Evolutionary conservation across 148 eudicot species (phyloP).

Genomic region (Salicornia ramosissima): DNA sequence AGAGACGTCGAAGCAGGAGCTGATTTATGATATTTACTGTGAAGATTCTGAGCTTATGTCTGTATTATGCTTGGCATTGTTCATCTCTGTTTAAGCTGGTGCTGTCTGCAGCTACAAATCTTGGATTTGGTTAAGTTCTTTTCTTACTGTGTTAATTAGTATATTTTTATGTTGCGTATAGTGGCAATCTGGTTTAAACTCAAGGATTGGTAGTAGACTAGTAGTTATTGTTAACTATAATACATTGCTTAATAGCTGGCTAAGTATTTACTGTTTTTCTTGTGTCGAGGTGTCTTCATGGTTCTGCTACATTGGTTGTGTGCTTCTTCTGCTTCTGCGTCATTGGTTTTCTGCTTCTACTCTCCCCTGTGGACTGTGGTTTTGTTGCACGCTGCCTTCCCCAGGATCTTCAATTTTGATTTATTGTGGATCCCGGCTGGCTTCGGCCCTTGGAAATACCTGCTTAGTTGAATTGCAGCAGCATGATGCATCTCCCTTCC

Average conservation of each 20-base stretch:
- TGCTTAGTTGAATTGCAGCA: constrained; percentile 42
- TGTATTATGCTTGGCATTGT: constrained; percentile 57
- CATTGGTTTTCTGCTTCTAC: constrained; percentile 37
- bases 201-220: constrained; percentile 19
- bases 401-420: constrained; percentile 64
- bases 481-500: constrained; percentile 43
- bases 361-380: constrained; percentile 49
- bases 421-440: constrained; percentile 63
- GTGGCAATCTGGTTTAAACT: constrained; percentile 26
- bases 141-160: constrained; percentile 42
- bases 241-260: constrained; percentile 34
- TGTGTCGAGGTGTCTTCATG: constrained; percentile 90
- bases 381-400: constrained; percentile 52
- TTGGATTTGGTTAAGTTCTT: constrained; percentile 74
- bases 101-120: constrained; percentile 47
- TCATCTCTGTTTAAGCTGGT: constrained; percentile 52
- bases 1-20: constrained; percentile 94
- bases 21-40: constrained; percentile 27
- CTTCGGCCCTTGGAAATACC: constrained; percentile 47
- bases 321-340: constrained; percentile 52
- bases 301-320: constrained; percentile 74
- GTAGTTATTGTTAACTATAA: constrained; percentile 22
- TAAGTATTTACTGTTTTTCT: constrained; percentile 60
- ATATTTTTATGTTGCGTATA: constrained; percentile 27
- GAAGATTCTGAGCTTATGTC: constrained; percentile 30